Conservation (phyloP, 129 eudicot species). For the Centella asiatica region DNA sequence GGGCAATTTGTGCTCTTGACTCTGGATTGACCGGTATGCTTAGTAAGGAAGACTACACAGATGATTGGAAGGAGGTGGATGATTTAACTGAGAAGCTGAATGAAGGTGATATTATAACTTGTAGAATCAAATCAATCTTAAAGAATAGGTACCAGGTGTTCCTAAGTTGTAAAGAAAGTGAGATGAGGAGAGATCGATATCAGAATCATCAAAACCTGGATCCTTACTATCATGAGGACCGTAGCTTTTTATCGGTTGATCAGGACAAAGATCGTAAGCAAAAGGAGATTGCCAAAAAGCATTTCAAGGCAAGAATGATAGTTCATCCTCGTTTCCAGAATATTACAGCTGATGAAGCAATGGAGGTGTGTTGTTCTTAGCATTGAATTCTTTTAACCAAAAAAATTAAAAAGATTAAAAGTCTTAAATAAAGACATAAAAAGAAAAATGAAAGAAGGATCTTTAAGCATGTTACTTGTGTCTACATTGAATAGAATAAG, state of each 20-base stretch:
- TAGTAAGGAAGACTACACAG: constrained; percentile 63
- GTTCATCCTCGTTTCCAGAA: constrained; percentile 93
- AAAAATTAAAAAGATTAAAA: background rate
- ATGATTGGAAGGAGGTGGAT: constrained; percentile 56
- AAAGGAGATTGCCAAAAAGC: constrained; percentile 83
- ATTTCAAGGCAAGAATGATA: constrained; percentile 83
- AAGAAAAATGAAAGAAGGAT: no score
- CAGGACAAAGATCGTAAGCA: constrained; percentile 66
- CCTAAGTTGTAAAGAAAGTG: constrained; percentile 66
- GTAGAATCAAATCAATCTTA: constrained; percentile 49
- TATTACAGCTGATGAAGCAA: constrained; percentile 84
- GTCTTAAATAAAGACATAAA: background rate
- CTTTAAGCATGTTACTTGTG: background rate
- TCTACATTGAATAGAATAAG: no score
- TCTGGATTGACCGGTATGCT: constrained; percentile 83
- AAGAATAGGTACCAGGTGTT: constrained; percentile 56
- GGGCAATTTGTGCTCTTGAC: constrained; percentile 63
- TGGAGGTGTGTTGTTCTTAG: constrained; percentile 45
- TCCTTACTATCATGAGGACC: constrained; percentile 71
- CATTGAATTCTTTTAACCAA: background rate
- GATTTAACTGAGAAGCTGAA: constrained; percentile 74
- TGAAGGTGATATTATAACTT: constrained; percentile 80
- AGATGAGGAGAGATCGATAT: constrained; percentile 45
- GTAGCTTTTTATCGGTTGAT: constrained; percentile 34
- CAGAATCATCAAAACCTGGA: constrained; percentile 36